Evolutionary conservation across 306 rosid species (phyloP), one percentile per base, ranked within the genome.

Genomic region (Macrotyloma uniflorum): DNA sequence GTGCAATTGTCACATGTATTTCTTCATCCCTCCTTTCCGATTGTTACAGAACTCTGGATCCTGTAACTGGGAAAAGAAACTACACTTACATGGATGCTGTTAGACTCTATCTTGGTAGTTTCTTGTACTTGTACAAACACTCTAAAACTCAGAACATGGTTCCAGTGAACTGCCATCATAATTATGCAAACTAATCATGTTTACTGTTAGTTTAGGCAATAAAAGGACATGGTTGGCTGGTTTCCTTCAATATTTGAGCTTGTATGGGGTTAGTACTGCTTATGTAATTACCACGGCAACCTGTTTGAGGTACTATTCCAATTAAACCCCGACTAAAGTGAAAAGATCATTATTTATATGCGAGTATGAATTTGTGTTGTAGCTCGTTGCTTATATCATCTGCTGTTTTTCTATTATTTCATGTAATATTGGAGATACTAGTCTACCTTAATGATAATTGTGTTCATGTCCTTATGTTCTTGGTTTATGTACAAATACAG

Each of bases 11-110:
- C 65, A 80, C 92, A 65, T 67, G 67, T 22, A 3, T 85, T 73
- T 85, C 87, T 63, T 67, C 88, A 0, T 76, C 5, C 82, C 85
- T 86, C 57, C 82, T 89, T 22, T 86, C 91, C 4, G 91, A 91
- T 76, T 88, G 92, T 82, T 91, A 91, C 84, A 85, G 92, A 65
- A 74, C 53, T 74, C 88, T 85, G 1, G 90, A 91, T 35, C 72
- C 91, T 53, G 72, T 83, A 49, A 78, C 84, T 10, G 89, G 91
- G 16, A 83, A 85, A 50, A 77, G 92, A 86, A 91, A 89, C 84
- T 80, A 70, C 74, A 70, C 74, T 47, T 89, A 86, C 71, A 83
- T 78, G 75, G 89, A 85, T 36, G 94, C 92, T 59, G 91, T 91
- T 59, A 77, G 79, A 75, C 40, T 81, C 30, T 70, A 76, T 72